Percentiles rank a stretch among this genome's conserved stretches.
Conservation (phyloP, 148 eudicot species). For the Dianthus caryophyllus region DNA sequence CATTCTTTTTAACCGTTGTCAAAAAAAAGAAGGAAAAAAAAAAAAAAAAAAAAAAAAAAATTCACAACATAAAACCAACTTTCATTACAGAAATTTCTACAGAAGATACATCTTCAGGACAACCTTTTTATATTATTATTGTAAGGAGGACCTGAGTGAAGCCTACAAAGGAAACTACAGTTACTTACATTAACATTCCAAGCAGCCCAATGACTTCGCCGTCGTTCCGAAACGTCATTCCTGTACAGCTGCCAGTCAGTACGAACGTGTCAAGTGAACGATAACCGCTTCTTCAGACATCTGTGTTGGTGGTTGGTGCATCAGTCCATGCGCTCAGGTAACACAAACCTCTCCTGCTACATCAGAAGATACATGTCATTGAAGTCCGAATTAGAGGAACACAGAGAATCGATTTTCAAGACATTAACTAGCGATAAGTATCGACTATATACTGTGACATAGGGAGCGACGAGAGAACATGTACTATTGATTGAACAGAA, state of each 20-base stretch:
- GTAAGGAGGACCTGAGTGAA: not conserved
- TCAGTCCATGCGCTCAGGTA: not conserved
- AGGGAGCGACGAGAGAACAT: not conserved
- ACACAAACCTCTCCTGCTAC: constrained; percentile 24
- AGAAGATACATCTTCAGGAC: not conserved
- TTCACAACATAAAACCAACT: no score
- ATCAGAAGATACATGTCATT: constrained; percentile 1
- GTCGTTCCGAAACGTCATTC: not conserved
- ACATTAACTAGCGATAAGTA: not conserved
- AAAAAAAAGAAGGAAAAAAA: no score
- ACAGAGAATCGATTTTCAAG: not conserved
- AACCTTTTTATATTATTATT: not conserved
- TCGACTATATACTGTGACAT: not conserved
- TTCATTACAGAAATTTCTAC: not conserved
- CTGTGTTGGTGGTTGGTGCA: not conserved
- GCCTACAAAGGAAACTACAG: not conserved
- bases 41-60: no score
- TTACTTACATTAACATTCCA: constrained; percentile 7
- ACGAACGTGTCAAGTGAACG: constrained; percentile 6
- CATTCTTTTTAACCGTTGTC: no score
- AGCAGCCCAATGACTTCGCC: no score
- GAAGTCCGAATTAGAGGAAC: not conserved
- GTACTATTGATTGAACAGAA: no score
- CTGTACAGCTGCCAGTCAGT: constrained; percentile 5
- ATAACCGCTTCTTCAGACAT: not conserved